Percentiles rank a stretch among this genome's conserved stretches.
These are phyloP conservation scores for Aspergillus sp. DNA, from an alignment of 2,329 filamentous ascomycete genomes.

Conservation along the genomic window DNA sequence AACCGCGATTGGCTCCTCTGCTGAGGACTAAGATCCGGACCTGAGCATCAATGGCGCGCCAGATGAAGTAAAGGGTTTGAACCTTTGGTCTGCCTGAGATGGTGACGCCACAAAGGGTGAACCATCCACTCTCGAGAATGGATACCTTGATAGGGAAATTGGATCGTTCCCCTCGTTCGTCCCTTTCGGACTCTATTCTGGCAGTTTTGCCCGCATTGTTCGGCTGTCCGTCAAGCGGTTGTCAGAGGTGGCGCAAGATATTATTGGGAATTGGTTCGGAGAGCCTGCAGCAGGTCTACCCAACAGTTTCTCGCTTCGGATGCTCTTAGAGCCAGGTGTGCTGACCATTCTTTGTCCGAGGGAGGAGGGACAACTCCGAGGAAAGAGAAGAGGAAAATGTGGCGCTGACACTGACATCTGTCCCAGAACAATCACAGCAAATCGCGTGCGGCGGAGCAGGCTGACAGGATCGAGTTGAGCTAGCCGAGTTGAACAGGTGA, in stretches of 20 bases:
- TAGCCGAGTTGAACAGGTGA: constrained; percentile 1
- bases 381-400: constrained; percentile 1
- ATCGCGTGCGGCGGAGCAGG: neutral
- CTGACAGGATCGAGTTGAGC: constrained; percentile 1
- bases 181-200: constrained; percentile 1
- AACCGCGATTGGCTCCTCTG: constrained; percentile 11
- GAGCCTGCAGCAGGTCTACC: neutral
- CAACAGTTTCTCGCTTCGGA: neutral
- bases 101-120: constrained; percentile 21
- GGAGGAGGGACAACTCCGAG: neutral
- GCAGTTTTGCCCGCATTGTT: neutral
- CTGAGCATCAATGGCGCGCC: neutral
- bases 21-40: constrained; percentile 8
- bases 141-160: constrained; percentile 8
- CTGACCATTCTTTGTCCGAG: neutral
- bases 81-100: constrained; percentile 15
- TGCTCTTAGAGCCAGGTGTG: neutral
- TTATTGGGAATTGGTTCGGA: constrained; percentile 14
- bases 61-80: constrained; percentile 11
- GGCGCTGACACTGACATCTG: constrained; percentile 2
- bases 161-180: constrained; percentile 10
- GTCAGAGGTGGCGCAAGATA: constrained; percentile 4
- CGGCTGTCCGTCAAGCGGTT: constrained; percentile 3
- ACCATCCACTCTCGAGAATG: constrained; percentile 21
- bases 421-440: neutral